Base-by-base conservation (phyloP, 164 flowering plant species). In the Umbellularia californica region DNA sequence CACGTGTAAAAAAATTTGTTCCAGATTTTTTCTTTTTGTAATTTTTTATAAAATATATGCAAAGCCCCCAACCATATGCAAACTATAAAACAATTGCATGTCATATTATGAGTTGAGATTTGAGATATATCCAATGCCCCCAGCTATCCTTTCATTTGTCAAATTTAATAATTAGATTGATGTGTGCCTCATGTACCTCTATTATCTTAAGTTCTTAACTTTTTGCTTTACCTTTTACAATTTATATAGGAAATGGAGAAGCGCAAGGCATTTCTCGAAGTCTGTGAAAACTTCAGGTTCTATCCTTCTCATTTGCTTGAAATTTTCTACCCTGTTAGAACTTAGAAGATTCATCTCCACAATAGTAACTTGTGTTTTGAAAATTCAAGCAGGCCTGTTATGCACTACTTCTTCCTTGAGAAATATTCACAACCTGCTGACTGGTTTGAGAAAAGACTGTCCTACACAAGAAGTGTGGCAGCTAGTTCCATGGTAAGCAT, bases 381-480 rank as follows among this genome's bases (percentile, higher is more conserved):
- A 73, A 72, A 15, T 63, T 83, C 60, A 25, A 83, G 77, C 90
- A 95, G 99, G 85, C 99, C 99, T 78, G 99, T 93, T 70, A 84
- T 95, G 97, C 99, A 95, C 84, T 71, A 90, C 79, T 95, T 95
- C 82, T 95, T 95, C 85, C 72, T 95, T 84, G 99, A 93, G 83
- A 89, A 95, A 73, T 95, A 92, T 80, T 82, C 84, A 73, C 91
- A 85, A 76, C 99, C 99, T 28, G 89, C 99, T 83, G 89, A 88
- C 79, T 95, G 99, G 99, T 95, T 95, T 82, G 97, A 93, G 77
- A 93, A 88, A 84, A 87, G 99, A 70, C 89, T 95, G 70, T 91
- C 98, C 75, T 95, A 91, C 80, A 87, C 99, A 69, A 83, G 97
- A 78, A 93, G 99, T 79, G 94, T 95, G 30, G 99, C 99, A 77